Conservation (phyloP, 805 yeast species). For the Ogataea paraovalis region DNA sequence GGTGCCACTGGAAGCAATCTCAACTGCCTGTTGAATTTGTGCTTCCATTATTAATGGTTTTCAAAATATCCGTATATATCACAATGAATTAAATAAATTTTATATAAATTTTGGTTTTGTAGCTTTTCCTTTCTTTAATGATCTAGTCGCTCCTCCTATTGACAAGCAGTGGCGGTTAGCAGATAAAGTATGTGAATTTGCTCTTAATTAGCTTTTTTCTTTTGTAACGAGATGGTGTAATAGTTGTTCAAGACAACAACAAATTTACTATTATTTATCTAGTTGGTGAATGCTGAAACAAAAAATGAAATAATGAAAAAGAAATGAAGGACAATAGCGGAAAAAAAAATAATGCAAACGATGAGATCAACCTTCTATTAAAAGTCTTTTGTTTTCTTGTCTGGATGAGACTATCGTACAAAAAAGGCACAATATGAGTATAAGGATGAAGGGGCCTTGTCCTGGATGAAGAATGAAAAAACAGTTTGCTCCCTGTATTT, state of each 20-base stretch:
- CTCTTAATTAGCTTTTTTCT: too few relatives aligned
- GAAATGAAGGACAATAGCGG: neutral
- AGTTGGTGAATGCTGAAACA: neutral
- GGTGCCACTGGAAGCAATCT: conserved; percentile 70
- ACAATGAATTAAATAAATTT: neutral
- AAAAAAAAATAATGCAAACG: neutral
- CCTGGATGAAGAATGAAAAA: neutral
- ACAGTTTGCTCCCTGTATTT: neutral
- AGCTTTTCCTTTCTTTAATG: neutral
- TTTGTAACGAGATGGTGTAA: too few relatives aligned
- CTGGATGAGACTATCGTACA: neutral
- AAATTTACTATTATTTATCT: too few relatives aligned
- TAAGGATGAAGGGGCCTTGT: neutral
- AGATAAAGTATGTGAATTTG: too few relatives aligned
- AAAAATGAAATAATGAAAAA: neutral
- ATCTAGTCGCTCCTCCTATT: neutral
- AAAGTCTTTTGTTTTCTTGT: neutral
- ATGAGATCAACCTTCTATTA: neutral
- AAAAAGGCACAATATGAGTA: neutral
- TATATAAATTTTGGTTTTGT: neutral
- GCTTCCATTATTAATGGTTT: conserved; percentile 25
- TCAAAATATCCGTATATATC: too few relatives aligned
- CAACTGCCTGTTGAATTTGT: conserved; percentile 87
- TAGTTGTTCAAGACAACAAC: too few relatives aligned
- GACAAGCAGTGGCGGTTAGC: too few relatives aligned